A percentile compares a stretch with the other conserved stretches of the same genome.
phyloP scores from a whole-genome alignment of 1,284 basidiomycete species.

The Ganoderma multipileum region DNA sequence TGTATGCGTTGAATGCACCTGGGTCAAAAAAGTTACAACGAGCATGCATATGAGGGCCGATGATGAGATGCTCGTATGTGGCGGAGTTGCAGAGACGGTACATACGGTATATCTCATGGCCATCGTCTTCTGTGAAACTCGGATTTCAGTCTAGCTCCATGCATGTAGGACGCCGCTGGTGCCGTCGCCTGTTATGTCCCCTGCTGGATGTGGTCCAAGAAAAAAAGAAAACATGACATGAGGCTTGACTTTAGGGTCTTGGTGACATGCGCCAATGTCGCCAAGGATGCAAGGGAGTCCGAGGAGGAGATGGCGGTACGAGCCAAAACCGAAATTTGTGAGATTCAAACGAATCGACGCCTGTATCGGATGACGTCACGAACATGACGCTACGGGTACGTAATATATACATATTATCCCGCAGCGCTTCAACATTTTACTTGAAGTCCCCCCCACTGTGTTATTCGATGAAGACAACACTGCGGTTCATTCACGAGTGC shows the following conservation, averaged over 20 bases:
- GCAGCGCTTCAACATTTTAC: no score
- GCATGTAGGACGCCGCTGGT: background rate
- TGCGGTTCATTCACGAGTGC: no score
- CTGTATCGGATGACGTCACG: background rate
- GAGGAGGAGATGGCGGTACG: background rate
- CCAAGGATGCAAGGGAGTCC: background rate
- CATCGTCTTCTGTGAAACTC: no score
- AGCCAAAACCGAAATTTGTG: background rate
- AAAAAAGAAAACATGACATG: background rate
- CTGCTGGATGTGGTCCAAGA: no score
- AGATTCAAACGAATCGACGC: background rate
- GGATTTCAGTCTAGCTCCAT: background rate
- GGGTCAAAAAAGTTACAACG: no score
- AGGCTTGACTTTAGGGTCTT: background rate
- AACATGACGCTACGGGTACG: background rate
- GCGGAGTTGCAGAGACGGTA: no score
- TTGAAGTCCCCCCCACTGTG: no score
- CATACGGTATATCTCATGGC: no score
- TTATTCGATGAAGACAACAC: no score
- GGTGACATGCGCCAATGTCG: constrained; percentile 1
- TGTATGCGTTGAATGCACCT: no score
- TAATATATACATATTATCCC: no score
- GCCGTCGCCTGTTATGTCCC: background rate
- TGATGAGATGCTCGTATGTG: background rate
- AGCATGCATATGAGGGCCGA: no score